A percentile compares a stretch with the other conserved stretches of the same genome.
These are phyloP conservation scores for Rhodotorula sphaerocarpa DNA, from an alignment of 768 basidiomycete genomes.

Conservation along the genomic window DNA sequence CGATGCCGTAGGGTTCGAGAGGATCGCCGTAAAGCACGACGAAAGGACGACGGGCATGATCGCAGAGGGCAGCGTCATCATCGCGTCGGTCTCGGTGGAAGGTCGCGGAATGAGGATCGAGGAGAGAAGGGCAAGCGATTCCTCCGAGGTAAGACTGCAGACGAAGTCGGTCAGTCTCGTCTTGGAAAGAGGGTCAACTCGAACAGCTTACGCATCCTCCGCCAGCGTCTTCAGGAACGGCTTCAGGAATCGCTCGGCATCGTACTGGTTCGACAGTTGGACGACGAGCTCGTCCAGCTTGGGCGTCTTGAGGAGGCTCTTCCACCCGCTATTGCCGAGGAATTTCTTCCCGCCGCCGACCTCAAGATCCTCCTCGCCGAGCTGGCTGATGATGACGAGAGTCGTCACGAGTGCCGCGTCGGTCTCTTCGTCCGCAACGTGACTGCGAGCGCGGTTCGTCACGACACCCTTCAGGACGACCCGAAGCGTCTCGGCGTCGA, in stretches of 20 bases:
- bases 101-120: slow-evolving; percentile 21
- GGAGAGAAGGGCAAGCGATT: slow-evolving; percentile 13
- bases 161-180: not conserved
- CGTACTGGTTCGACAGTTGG: slow-evolving; percentile 49
- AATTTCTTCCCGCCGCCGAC: slow-evolving; percentile 56
- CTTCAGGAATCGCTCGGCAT: slow-evolving; percentile 53
- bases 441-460: slow-evolving; percentile 45
- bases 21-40: slow-evolving; percentile 4
- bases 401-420: slow-evolving; percentile 52
- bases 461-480: slow-evolving; percentile 54
- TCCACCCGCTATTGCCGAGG: slow-evolving; percentile 46
- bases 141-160: slow-evolving; percentile 9
- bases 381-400: slow-evolving; percentile 53
- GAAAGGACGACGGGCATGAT: slow-evolving; percentile 22
- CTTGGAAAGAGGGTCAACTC: not conserved
- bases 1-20: slow-evolving; percentile 4
- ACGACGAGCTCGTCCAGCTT: slow-evolving; percentile 50
- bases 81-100: slow-evolving; percentile 8
- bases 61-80: slow-evolving; percentile 21
- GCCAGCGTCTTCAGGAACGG: slow-evolving; percentile 36
- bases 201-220: slow-evolving; percentile 18
- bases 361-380: slow-evolving; percentile 27
- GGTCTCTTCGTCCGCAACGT: slow-evolving; percentile 28
- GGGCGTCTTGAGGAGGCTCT: slow-evolving; percentile 41
- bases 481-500: slow-evolving; percentile 56